Conservation (phyloP, 768 basidiomycete genomes). For the Mycena leptocephala region DNA sequence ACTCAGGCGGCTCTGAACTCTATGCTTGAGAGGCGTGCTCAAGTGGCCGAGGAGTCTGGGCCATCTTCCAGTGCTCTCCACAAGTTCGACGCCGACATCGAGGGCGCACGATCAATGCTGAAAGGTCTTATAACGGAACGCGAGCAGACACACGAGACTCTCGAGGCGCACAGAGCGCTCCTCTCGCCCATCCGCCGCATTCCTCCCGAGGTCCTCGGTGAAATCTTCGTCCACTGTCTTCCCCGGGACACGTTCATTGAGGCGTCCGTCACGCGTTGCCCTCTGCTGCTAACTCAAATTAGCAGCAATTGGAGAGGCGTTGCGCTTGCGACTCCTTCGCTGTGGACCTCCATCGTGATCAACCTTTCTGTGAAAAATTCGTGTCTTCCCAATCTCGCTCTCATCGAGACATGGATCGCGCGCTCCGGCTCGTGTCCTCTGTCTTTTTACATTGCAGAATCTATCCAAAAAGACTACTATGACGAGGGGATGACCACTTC, state of each 20-base stretch:
- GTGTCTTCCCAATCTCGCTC: constrained; percentile 27
- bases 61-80: constrained; percentile 5
- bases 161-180: constrained; percentile 34
- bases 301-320: constrained; percentile 43
- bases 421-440: constrained; percentile 44
- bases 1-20: constrained; percentile 10
- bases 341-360: constrained; percentile 43
- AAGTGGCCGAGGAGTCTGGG: background rate
- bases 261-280: constrained; percentile 16
- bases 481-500: constrained; percentile 22
- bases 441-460: constrained; percentile 41
- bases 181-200: constrained; percentile 45
- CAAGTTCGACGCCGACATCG: constrained; percentile 29
- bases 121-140: constrained; percentile 29
- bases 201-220: constrained; percentile 42
- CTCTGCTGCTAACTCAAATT: constrained; percentile 37
- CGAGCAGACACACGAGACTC: constrained; percentile 19
- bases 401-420: constrained; percentile 44
- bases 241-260: constrained; percentile 20
- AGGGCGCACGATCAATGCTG: constrained; percentile 26
- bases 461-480: constrained; percentile 29
- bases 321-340: constrained; percentile 39
- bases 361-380: constrained; percentile 18
- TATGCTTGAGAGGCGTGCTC: constrained; percentile 17
- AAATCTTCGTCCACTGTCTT: constrained; percentile 43